phyloP scores from a whole-genome alignment of 1,139 yeast genomes.

The Lodderomyces jiufengensis region DNA sequence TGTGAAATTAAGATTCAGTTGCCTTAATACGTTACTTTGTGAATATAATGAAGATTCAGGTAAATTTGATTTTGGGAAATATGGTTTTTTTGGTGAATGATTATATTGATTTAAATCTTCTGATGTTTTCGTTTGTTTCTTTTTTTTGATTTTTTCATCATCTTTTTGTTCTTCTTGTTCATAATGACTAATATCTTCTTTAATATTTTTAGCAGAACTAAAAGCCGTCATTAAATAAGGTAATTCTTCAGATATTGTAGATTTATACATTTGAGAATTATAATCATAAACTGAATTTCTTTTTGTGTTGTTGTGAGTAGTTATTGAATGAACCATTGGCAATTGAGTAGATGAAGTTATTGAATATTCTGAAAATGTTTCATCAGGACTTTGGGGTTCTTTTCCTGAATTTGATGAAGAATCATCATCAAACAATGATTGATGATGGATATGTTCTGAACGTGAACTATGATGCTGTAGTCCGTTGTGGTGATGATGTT shows the following conservation, averaged over 20 bases:
- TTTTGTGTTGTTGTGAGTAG: constrained; percentile 16
- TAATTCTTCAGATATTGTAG: constrained; percentile 51
- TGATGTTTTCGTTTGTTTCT: constrained; percentile 3
- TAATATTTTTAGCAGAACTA: constrained; percentile 48
- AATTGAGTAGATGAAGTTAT: constrained; percentile 28
- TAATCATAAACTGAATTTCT: constrained; percentile 21
- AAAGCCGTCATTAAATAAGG: constrained; percentile 60
- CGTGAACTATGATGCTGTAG: background rate
- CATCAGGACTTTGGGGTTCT: constrained; percentile 17
- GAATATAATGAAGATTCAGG: constrained; percentile 36
- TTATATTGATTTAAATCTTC: constrained; percentile 1
- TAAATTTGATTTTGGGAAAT: constrained; percentile 24
- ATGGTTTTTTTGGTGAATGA: constrained; percentile 14
- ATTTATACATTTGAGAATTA: constrained; percentile 35
- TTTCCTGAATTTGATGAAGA: constrained; percentile 3
- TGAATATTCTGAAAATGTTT: constrained; percentile 28
- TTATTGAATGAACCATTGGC: constrained; percentile 42
- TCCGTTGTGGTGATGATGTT: background rate
- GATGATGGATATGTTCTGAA: background rate
- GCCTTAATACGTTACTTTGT: constrained; percentile 29
- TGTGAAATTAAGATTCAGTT: constrained; percentile 16
- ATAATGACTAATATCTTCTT: constrained; percentile 43
- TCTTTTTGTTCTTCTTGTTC: constrained; percentile 8
- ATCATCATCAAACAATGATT: background rate
- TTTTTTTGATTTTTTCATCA: background rate